Conservation (phyloP, 192 early-diverging fungal genomes). For the Coemansia sp. region DNA sequence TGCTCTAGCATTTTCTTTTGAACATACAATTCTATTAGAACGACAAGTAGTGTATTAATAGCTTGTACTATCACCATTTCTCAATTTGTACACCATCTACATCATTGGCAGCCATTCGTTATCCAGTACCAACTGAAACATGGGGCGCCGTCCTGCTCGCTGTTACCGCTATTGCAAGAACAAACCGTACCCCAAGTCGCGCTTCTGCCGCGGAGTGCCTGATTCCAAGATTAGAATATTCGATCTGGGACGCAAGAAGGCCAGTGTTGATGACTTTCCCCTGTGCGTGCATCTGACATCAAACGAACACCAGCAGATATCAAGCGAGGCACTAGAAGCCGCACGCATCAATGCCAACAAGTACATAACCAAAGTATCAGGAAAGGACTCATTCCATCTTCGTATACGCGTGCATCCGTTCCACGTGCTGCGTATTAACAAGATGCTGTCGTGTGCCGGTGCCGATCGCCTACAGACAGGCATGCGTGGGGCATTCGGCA, state of each 20-base stretch:
- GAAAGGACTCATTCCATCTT: slow-evolving; percentile 99
- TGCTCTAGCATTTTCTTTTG: not conserved
- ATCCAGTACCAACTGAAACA: slow-evolving; percentile 26
- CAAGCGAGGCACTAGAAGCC: slow-evolving; percentile 98
- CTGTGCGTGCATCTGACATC: slow-evolving; percentile 93
- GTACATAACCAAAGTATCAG: slow-evolving; percentile 95
- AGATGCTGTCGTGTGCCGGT: slow-evolving; percentile 99
- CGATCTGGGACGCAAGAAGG: slow-evolving; percentile 96
- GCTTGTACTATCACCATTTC: not conserved
- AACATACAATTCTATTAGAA: not conserved
- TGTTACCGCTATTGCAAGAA: slow-evolving; percentile 99
- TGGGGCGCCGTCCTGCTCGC: slow-evolving; percentile 97
- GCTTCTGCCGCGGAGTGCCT: slow-evolving; percentile 97
- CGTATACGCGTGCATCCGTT: slow-evolving; percentile 97
- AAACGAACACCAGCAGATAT: slow-evolving; percentile 97
- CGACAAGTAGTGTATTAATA: not conserved
- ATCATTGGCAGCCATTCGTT: not conserved
- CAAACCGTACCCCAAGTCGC: slow-evolving; percentile 98
- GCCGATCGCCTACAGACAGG: slow-evolving; percentile 98
- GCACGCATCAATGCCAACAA: slow-evolving; percentile 98
- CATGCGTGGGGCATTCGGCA: slow-evolving; percentile 99
- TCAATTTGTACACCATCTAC: not conserved
- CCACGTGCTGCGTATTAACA: slow-evolving; percentile 99
- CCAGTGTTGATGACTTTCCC: slow-evolving; percentile 96
- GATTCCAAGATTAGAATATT: slow-evolving; percentile 97